These are phyloP conservation scores for Cubamyces lactineus DNA, from an alignment of 768 basidiomycete species.

Conservation along the genomic window DNA sequence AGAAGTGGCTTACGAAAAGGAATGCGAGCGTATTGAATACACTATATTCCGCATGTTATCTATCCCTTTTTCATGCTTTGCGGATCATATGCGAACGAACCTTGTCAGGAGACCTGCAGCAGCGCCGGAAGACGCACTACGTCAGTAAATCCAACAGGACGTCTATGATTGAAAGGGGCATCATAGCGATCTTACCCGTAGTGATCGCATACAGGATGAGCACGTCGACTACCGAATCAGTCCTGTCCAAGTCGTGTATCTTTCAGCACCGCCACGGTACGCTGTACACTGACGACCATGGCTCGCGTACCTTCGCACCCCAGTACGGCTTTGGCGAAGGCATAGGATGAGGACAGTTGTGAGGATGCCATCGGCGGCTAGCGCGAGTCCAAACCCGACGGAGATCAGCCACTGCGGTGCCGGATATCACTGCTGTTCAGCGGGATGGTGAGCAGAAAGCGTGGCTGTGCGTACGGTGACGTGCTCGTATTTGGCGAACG, in stretches of 20 bases:
- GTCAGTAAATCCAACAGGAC: too few relatives aligned
- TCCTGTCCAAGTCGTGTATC: background rate
- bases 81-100: background rate
- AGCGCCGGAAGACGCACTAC: background rate
- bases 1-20: constrained; percentile 3
- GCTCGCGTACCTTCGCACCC: background rate
- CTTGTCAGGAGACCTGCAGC: constrained; percentile 6
- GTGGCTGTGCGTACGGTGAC: background rate
- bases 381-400: background rate
- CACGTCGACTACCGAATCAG: constrained; percentile 5
- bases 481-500: background rate
- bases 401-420: constrained; percentile 10
- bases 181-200: background rate
- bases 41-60: background rate
- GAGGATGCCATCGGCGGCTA: constrained; percentile 1
- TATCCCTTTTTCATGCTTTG: background rate
- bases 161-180: too few relatives aligned
- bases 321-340: background rate
- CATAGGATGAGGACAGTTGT: background rate
- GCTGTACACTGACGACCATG: too few relatives aligned
- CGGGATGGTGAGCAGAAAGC: background rate
- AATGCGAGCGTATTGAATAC: constrained; percentile 6
- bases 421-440: background rate
- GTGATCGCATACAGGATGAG: constrained; percentile 9
- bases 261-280: too few relatives aligned